Conservation (phyloP, 306 rosid genomes). For the Gastrolobium bilobum region DNA sequence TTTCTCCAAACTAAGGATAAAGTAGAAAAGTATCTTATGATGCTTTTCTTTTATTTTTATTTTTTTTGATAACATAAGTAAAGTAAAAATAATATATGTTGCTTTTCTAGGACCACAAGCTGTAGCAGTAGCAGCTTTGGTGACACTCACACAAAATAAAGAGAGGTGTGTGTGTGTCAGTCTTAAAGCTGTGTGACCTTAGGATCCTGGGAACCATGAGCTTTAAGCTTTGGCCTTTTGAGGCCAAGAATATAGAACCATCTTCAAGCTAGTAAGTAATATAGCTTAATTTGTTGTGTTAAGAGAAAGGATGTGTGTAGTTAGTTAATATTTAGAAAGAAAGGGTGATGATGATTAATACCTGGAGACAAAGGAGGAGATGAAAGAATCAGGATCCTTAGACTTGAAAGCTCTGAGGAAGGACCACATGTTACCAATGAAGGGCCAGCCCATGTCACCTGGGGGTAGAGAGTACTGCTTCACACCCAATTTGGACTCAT, state of each 20-base stretch:
- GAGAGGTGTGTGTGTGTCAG: slow-evolving; percentile 6
- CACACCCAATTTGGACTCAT: slow-evolving; percentile 68
- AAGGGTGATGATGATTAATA: background rate
- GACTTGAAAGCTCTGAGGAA: slow-evolving; percentile 93
- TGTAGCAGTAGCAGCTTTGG: slow-evolving; percentile 41
- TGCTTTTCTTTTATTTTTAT: background rate
- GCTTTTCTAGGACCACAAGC: slow-evolving; percentile 37
- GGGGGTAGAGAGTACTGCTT: slow-evolving; percentile 78
- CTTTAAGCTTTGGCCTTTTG: background rate
- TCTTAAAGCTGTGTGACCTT: background rate
- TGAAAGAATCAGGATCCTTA: slow-evolving; percentile 78
- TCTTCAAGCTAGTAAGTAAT: background rate
- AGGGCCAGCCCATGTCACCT: slow-evolving; percentile 91
- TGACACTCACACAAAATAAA: background rate
- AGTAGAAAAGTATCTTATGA: slow-evolving; percentile 33
- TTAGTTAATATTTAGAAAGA: background rate
- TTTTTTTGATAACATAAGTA: too few species aligned
- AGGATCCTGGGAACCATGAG: too few species aligned
- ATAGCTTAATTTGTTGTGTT: background rate
- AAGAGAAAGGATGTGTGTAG: background rate
- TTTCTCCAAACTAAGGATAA: slow-evolving; percentile 15
- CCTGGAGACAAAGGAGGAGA: slow-evolving; percentile 77
- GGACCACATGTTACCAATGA: slow-evolving; percentile 97
- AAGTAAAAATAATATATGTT: too few species aligned
- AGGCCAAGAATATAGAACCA: slow-evolving; percentile 14